These are phyloP conservation scores for Adansonia gregorii DNA, from an alignment of 441 rosid genomes.

Conservation along the genomic window DNA sequence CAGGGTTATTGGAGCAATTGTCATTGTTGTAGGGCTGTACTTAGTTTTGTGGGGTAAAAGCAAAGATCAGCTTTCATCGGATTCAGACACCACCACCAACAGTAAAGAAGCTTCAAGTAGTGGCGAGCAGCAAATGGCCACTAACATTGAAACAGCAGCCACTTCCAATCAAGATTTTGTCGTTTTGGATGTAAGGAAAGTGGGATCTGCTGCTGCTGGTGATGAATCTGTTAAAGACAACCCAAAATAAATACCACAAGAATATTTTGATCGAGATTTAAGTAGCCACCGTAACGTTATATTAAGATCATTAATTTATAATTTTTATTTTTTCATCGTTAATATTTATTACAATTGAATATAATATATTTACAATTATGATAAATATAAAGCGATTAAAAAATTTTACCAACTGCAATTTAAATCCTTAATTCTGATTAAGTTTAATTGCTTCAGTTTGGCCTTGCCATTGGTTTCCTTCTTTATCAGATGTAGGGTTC, in stretches of 20 bases:
- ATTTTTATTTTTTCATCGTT: no score
- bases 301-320: no score
- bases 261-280: no score
- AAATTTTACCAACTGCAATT: no score
- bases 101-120: not conserved
- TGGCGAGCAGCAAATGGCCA: conserved; percentile 17
- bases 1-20: conserved; percentile 46
- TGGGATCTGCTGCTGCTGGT: not conserved
- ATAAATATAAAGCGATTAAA: no score
- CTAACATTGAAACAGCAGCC: not conserved
- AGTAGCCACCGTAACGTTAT: no score
- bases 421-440: not conserved
- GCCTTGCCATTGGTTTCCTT: not conserved
- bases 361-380: no score
- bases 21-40: conserved; percentile 44
- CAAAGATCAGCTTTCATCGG: conserved; percentile 36
- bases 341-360: no score
- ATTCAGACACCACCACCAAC: not conserved
- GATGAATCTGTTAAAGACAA: conserved; percentile 27
- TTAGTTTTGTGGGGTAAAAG: conserved; percentile 48
- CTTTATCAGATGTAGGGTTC: not conserved
- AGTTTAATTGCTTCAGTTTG: not conserved
- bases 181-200: conserved; percentile 31
- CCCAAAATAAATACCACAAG: not conserved
- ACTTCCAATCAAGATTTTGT: conserved; percentile 29